phyloP scores from a whole-genome alignment of 306 rosid genomes.

The Hippophae rhamnoides region DNA sequence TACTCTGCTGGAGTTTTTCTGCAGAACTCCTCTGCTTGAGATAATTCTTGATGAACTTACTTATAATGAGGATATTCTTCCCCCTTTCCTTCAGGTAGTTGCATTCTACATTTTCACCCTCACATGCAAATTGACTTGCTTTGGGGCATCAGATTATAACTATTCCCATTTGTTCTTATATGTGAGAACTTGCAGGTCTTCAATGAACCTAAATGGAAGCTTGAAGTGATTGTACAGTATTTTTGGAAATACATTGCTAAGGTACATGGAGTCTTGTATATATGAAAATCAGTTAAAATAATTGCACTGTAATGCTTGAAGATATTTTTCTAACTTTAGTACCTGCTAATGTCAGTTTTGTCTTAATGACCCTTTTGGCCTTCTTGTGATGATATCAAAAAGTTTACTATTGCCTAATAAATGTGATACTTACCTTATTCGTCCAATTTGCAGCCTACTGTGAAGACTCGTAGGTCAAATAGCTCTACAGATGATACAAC shows the following conservation, averaged over 20 bases:
- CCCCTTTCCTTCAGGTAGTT: constrained; percentile 66
- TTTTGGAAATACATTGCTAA: constrained; percentile 71
- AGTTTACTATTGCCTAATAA: background rate
- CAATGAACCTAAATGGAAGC: constrained; percentile 65
- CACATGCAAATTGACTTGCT: background rate
- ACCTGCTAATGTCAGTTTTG: background rate
- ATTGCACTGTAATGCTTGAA: constrained; percentile 2
- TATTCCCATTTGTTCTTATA: constrained; percentile 7
- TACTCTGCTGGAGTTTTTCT: constrained; percentile 22
- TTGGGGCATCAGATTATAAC: background rate
- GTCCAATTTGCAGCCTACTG: constrained; percentile 53
- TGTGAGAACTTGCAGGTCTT: constrained; percentile 45
- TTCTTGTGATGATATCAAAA: background rate
- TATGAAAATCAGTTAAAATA: background rate
- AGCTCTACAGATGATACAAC: constrained; percentile 38
- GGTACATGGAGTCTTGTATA: constrained; percentile 29
- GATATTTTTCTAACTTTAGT: constrained; percentile 1
- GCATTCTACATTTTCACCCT: constrained; percentile 1
- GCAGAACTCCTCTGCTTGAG: constrained; percentile 71
- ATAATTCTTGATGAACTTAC: constrained; percentile 72
- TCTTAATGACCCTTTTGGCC: constrained; percentile 4
- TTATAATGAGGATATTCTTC: constrained; percentile 43
- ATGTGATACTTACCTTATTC: constrained; percentile 5
- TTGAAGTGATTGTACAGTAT: constrained; percentile 67
- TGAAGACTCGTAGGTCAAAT: constrained; percentile 63